Base-by-base conservation (phyloP, 2,329 filamentous ascomycete genomes). In the Aspergillus sp. region DNA sequence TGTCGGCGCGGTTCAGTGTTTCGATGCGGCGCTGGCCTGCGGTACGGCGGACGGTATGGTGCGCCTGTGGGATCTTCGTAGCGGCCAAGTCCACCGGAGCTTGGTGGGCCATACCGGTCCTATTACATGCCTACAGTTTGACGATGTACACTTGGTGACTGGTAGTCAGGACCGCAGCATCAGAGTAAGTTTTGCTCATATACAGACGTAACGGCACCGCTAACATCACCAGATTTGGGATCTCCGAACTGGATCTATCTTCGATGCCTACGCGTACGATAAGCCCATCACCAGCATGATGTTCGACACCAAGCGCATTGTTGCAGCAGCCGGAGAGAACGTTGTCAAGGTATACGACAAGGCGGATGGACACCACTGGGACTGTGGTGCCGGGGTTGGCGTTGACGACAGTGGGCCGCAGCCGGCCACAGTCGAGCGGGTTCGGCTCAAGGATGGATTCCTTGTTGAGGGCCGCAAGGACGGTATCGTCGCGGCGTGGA, bases 291-390 rank as follows among this genome's bases (percentile, higher is more conserved):
- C 92, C 32, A 91, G 89, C 81, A 96, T 98, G 92, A 96, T 96
- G 89, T 99, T 99, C 74, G 95, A 99, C 77, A 80, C 86, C 13
- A 88, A 93, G 55, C 87, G 93, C 54, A 99, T 99, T 67, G 92
- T 95, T 36, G 87, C 90, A 55, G 94, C 95, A 2, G 92, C 92
- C 0, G 91, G 93, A 44, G 95, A 98, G 76, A 88, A 92, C 70
- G 92, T 98, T 23, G 93, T 95, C 68, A 99, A 99, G 80, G 90
- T 99, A 61, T 99, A 98, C 79, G 95, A 99, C 80, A 98, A 98
- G 83, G 89, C 92, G 3, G 95, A 99, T 73, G 92, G 92, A 42
- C 83, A 91, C 62, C 95, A 98, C 77, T 99, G 95, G 95, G 92
- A 96, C 75, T 97, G 93, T 77, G 95, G 95, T 56, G 88, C 92